phyloP scores from a whole-genome alignment of 2,329 filamentous ascomycete species.

The Hymenoscyphus repandus region DNA sequence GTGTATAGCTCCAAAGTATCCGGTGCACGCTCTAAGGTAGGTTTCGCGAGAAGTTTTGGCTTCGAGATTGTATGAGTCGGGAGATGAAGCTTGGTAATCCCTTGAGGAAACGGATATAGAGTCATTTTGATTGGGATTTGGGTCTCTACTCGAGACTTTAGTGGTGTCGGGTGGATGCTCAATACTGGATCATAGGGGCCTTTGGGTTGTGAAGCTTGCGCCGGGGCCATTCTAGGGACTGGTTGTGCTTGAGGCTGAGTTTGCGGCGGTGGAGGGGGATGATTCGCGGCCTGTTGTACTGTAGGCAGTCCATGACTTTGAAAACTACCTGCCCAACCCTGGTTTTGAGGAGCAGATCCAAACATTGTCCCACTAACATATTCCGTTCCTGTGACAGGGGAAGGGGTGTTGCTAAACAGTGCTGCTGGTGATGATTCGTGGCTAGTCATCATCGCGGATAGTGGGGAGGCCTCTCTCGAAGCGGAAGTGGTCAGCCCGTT shows the following conservation, averaged over 20 bases:
- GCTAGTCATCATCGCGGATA: constrained; percentile 46
- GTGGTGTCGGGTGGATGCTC: constrained; percentile 60
- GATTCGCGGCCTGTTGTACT: constrained; percentile 8
- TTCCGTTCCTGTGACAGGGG: constrained; percentile 38
- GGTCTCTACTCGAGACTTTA: constrained; percentile 91
- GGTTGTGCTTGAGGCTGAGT: constrained; percentile 13
- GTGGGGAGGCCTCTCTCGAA: constrained; percentile 51
- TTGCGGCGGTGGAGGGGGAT: constrained; percentile 14
- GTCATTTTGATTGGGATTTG: constrained; percentile 87
- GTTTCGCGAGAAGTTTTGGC: constrained; percentile 80
- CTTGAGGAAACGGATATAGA: constrained; percentile 67
- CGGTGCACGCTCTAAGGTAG: constrained; percentile 55
- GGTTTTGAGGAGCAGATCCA: constrained; percentile 18
- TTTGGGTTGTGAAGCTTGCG: constrained; percentile 22
- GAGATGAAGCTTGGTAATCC: constrained; percentile 76
- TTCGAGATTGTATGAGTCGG: constrained; percentile 91
- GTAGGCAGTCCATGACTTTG: constrained; percentile 6
- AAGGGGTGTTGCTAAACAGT: constrained; percentile 43
- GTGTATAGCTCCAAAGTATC: constrained; percentile 77
- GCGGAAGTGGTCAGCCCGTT: constrained; percentile 41
- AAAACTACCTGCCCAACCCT: constrained; percentile 33
- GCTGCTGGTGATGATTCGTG: constrained; percentile 47
- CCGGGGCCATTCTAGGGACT: constrained; percentile 19
- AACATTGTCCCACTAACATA: constrained; percentile 34
- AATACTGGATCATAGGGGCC: constrained; percentile 38